Percentiles rank a stretch among this genome's conserved stretches.
These are phyloP conservation scores for Trichomonas gallinae DNA, from an alignment of 208 protist genomes.

Conservation along the genomic window DNA sequence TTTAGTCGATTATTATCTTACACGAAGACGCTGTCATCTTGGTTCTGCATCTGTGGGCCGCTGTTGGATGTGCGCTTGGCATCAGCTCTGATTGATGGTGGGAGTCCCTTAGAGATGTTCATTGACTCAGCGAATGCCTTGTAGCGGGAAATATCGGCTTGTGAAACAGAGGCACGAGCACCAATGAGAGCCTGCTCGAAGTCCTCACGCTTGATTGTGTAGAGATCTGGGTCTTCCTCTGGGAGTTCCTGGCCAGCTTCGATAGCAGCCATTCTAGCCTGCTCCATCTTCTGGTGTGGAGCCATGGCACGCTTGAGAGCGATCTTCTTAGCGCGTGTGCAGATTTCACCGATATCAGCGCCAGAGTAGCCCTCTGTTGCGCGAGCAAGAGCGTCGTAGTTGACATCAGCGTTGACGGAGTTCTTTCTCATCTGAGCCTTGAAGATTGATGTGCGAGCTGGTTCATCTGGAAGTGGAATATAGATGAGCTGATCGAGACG, in stretches of 20 bases:
- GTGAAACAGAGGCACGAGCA: neutral
- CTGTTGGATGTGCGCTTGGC: neutral
- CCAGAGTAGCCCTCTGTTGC: conserved; percentile 94
- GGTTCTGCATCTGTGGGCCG: neutral
- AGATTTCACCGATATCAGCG: conserved; percentile 89
- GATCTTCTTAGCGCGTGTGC: conserved; percentile 64
- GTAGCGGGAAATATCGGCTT: neutral
- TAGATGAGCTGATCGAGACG: conserved; percentile 89
- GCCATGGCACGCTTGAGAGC: conserved; percentile 51
- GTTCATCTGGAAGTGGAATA: conserved; percentile 97
- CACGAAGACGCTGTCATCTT: neutral
- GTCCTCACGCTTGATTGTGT: neutral
- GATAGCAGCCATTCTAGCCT: neutral
- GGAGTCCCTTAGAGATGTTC: neutral
- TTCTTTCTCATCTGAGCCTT: neutral
- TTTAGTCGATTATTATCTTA: neutral
- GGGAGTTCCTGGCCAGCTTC: neutral
- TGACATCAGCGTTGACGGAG: conserved; percentile 64
- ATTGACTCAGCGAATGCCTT: neutral
- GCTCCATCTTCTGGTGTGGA: neutral
- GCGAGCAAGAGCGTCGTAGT: conserved; percentile 81
- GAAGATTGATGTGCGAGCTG: conserved; percentile 84
- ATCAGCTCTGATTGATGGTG: neutral
- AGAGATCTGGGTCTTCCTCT: neutral
- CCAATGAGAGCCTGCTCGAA: neutral